These are phyloP conservation scores for Colletotrichum truncatum DNA, from an alignment of 2,329 filamentous ascomycete species.

Conservation along the genomic window DNA sequence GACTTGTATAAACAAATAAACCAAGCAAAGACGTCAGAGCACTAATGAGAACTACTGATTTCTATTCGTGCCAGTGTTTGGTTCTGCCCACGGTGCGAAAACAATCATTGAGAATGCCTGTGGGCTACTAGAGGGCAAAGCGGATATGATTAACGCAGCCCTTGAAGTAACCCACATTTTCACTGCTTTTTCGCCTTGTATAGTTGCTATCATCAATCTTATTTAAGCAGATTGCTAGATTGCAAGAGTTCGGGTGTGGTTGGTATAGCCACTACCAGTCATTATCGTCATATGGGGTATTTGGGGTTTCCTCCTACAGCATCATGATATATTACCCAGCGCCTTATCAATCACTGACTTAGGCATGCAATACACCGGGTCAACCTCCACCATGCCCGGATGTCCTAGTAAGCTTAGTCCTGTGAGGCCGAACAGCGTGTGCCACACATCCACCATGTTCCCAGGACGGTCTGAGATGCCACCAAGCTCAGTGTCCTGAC, in stretches of 20 bases:
- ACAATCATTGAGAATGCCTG: conserved; percentile 28
- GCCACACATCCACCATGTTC: conserved; percentile 97
- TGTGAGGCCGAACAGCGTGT: conserved; percentile 89
- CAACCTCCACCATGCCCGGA: conserved; percentile 79
- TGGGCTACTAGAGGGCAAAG: conserved; percentile 39
- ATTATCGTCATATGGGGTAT: not conserved
- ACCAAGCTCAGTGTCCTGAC: conserved; percentile 85
- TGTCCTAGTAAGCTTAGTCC: conserved; percentile 86
- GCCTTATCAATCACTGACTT: conserved; percentile 70
- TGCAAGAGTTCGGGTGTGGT: conserved; percentile 60
- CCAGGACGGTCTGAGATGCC: conserved; percentile 91
- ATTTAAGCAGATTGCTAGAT: conserved; percentile 76
- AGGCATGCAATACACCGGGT: conserved; percentile 89
- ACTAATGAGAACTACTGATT: no score
- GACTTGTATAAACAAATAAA: no score
- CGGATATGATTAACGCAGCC: conserved; percentile 36
- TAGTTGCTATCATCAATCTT: conserved; percentile 65
- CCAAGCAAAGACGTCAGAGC: no score
- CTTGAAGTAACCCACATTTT: conserved; percentile 39
- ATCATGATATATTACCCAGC: conserved; percentile 41
- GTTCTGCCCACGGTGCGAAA: not conserved
- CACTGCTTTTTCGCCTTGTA: conserved; percentile 76
- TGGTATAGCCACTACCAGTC: not conserved
- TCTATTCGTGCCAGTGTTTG: no score
- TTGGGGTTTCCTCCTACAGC: not conserved